A percentile compares a stretch with the other conserved stretches of the same genome.
Evolutionary conservation across 2,329 filamentous ascomycete genomes (phyloP).

Genomic region (Teratosphaeriaceae sp.): DNA sequence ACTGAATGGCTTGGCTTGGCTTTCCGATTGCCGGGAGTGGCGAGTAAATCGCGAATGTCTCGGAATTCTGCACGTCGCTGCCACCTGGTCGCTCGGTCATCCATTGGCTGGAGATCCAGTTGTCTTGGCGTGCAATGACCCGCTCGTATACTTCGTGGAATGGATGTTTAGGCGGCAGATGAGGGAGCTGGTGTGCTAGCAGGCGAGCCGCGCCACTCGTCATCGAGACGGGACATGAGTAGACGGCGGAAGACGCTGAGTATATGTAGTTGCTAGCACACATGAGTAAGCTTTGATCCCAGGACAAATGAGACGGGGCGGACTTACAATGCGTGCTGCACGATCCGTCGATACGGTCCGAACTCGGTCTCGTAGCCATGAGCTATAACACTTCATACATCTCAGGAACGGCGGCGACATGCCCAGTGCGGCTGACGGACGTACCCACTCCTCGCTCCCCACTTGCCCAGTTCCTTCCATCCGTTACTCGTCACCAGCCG

Average conservation of each 20-base stretch:
- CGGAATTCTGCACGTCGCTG: constrained; percentile 61
- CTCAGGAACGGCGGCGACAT: not conserved
- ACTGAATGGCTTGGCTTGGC: not conserved
- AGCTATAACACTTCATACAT: constrained; percentile 43
- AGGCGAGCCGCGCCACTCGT: constrained; percentile 14
- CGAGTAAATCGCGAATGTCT: constrained; percentile 43
- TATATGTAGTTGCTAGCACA: constrained; percentile 14
- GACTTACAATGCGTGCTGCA: constrained; percentile 11
- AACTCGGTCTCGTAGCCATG: constrained; percentile 52
- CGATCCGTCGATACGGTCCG: constrained; percentile 17
- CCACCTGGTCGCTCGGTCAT: constrained; percentile 67
- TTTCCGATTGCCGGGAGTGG: constrained; percentile 29
- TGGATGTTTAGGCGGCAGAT: constrained; percentile 4
- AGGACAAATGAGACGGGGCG: no score
- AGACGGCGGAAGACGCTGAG: constrained; percentile 10
- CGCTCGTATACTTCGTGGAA: constrained; percentile 35
- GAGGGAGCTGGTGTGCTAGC: constrained; percentile 4
- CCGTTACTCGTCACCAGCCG: constrained; percentile 59
- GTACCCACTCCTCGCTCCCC: constrained; percentile 48
- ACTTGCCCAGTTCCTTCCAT: constrained; percentile 56
- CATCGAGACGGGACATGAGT: constrained; percentile 15
- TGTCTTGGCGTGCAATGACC: constrained; percentile 44
- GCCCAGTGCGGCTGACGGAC: no score
- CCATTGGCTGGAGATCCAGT: constrained; percentile 71
- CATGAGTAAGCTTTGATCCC: no score